Percentiles rank a stretch among this genome's conserved stretches.
phyloP scores from a whole-genome alignment of 345 rosid genomes.

The Salix brachista region DNA sequence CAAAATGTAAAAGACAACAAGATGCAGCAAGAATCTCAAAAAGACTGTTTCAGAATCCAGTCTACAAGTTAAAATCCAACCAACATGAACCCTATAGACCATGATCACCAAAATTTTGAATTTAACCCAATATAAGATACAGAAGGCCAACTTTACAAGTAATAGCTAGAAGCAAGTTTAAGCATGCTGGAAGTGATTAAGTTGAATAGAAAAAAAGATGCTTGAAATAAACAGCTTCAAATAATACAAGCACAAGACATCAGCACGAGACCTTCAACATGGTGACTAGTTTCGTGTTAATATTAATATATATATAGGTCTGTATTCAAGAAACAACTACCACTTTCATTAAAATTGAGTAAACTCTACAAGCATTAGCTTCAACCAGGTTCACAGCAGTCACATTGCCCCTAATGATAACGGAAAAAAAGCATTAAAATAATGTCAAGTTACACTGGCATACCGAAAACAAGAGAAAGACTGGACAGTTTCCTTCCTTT shows the following conservation, averaged over 20 bases:
- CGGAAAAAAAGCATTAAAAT: background rate
- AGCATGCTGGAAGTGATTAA: background rate
- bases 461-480: slow-evolving; percentile 67
- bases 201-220: background rate
- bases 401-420: background rate
- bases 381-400: background rate
- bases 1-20: background rate
- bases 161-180: background rate
- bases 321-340: no score
- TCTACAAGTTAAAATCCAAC: background rate
- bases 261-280: background rate
- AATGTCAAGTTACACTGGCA: background rate
- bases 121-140: background rate
- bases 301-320: no score
- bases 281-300: no score
- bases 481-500: slow-evolving; percentile 45
- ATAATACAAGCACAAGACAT: background rate
- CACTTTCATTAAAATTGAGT: background rate
- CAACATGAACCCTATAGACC: background rate
- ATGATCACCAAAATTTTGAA: background rate
- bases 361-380: background rate
- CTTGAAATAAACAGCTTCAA: no score
- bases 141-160: background rate
- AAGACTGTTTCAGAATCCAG: background rate
- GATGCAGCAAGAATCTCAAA: background rate